Evolutionary conservation across 2,329 filamentous ascomycete species (phyloP), one percentile per base, ranked within the genome.

Genomic region (Botryotinia globosa): DNA sequence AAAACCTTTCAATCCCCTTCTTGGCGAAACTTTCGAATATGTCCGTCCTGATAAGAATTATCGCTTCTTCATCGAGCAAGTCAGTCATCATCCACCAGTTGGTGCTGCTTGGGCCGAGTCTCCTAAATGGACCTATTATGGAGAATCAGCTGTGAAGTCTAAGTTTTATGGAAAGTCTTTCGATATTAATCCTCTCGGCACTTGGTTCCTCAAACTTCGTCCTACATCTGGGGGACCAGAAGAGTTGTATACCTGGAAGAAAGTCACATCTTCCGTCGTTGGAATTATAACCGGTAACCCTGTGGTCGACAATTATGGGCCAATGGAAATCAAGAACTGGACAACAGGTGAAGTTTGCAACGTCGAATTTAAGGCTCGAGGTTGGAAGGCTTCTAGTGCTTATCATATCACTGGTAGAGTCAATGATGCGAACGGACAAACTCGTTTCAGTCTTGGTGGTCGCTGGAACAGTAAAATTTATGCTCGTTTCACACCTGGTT

Each of bases 141-240:
- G 96, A 74, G 96, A 99, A 83, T 97, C 94, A 42, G 92, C 93
- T 16, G 94, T 98, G 74, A 95, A 93, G 82, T 97, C 94, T 59
- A 98, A 97, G 82, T 99, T 99, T 81, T 97, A 97, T 80, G 96
- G 96, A 77, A 97, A 95, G 81, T 97, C 94, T 0, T 98, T 99
- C 80, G 96, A 99, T 78, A 94, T 98, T 82, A 97, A 98, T 79
- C 94, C 94, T 5, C 88, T 98, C 16, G 96, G 96, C 48, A 99
- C 96, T 12, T 99, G 96, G 96, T 99, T 98, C 84, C 84, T 98
- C 74, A 93, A 88, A 79, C 85, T 99, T 42, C 91, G 94, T 1
- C 94, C 94, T 0, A 88, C 87, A 0, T 85, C 89, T 4, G 93
- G 92, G 5, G 91, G 90, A 16, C 91, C 92, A 78, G 90, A 92